Evolutionary conservation across 2,329 filamentous ascomycete species (phyloP).

Genomic region (Ophiocordyceps polyrhachis-furcata): DNA sequence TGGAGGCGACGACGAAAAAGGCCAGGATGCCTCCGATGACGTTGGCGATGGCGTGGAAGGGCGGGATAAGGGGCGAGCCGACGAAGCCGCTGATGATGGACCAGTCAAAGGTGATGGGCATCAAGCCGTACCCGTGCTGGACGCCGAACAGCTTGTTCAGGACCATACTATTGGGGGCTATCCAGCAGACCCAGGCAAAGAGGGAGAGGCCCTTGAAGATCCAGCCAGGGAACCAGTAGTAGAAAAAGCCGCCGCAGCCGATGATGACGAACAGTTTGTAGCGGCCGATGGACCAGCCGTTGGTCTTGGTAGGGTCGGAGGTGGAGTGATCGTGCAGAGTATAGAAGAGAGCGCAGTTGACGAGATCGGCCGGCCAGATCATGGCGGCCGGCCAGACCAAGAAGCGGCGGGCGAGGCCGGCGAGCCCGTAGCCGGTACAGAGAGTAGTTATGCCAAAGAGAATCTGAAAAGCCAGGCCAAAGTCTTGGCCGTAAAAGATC

Average conservation of each 20-base stretch:
- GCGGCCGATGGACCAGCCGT: conserved; percentile 44
- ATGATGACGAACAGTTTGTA: conserved; percentile 44
- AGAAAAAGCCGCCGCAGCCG: conserved; percentile 28
- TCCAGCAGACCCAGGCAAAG: conserved; percentile 44
- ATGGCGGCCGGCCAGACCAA: conserved; percentile 35
- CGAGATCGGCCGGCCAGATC: conserved; percentile 37
- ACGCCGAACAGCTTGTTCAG: conserved; percentile 46
- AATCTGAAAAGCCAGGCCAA: conserved; percentile 34
- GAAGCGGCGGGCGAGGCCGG: conserved; percentile 33
- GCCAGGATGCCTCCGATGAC: conserved; percentile 31
- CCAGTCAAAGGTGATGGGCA: conserved; percentile 42
- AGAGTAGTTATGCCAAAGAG: conserved; percentile 35
- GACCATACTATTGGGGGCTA: conserved; percentile 39
- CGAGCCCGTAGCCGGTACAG: conserved; percentile 37
- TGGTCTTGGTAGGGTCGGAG: conserved; percentile 28
- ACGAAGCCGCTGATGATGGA: conserved; percentile 28
- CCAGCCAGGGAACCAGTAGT: conserved; percentile 45
- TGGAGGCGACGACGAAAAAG: conserved; percentile 38
- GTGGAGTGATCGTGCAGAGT: conserved; percentile 25
- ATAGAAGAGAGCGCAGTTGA: conserved; percentile 32
- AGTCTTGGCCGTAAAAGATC: conserved; percentile 37
- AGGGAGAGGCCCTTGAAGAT: conserved; percentile 43
- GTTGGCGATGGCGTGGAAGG: conserved; percentile 36
- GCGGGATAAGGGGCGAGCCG: conserved; percentile 30
- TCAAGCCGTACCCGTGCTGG: conserved; percentile 35